Base-by-base conservation (phyloP, 2,329 filamentous ascomycete genomes). In the Epichloe bromicola region DNA sequence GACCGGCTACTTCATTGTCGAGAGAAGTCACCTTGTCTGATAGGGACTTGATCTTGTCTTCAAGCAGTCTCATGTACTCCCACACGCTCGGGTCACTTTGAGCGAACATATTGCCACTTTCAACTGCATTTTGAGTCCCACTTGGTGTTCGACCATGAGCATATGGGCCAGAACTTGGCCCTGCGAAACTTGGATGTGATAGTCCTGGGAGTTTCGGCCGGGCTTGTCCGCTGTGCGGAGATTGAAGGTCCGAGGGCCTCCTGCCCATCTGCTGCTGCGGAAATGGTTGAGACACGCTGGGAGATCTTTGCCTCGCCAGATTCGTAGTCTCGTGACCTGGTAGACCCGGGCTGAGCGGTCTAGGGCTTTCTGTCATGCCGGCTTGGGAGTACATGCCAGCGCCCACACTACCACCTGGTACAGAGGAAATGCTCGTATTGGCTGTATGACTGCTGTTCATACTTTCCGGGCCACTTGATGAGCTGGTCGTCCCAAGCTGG, bases 311-410 rank as follows among this genome's bases (percentile, higher is more conserved):
- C 52, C 80, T 74, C 41, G 71, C 60, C 37, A 76, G 66, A 33
- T 64, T 70, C 48, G 70, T 66, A 15, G 75, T 66, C 56, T 80
- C 79, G 47, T 83, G 72, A 19, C 74, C 62, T 63, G 74, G 59
- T 30, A 67, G 72, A 17, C 75, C 75, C n/a, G 85, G 85, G 54
- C 83, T 89, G 40, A 95, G 72, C 4, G 89, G 85, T 62, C 90
- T 94, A 0, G 89, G 88, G 57, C 87, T 94, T 66, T 95, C 88
- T 3, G 86, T 93, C 71, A 95, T 86, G 53, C 72, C 77, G 50
- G 79, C 77, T 56, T 88, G 82, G 8, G 81, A 77, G 63, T 88
- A 94, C 56, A 89, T 76, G 17, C 76, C 77, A 45, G 72, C 71
- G 53, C 70, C 73, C 44, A 70, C 70, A 41, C 69, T 67, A 49